Evolutionary conservation across 352 stramenopile genomes (phyloP).

Genomic region (Blastocystis hominis): DNA sequence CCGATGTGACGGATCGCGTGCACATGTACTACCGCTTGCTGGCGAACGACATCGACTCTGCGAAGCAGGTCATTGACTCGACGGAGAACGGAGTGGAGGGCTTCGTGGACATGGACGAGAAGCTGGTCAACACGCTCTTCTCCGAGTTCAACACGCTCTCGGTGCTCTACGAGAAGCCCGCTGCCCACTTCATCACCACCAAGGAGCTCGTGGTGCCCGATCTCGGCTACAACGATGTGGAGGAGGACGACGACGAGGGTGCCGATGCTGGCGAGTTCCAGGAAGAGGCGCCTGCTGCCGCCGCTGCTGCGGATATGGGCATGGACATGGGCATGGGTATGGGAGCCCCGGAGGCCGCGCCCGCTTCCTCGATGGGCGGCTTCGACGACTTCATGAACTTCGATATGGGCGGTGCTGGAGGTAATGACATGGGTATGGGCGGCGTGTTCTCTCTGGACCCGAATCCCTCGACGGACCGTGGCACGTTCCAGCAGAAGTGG

Average conservation of each 20-base stretch:
- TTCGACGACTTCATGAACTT: slow-evolving; percentile 57
- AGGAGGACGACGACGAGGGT: slow-evolving; percentile 62
- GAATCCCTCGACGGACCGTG: neutral
- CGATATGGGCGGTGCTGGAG: neutral
- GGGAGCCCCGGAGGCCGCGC: slow-evolving; percentile 61
- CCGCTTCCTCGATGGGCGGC: neutral
- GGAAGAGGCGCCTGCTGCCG: slow-evolving; percentile 62
- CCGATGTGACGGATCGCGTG: slow-evolving; percentile 88
- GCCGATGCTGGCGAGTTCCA: slow-evolving; percentile 63
- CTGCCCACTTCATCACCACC: slow-evolving; percentile 82
- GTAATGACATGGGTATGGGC: neutral
- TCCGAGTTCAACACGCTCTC: slow-evolving; percentile 94
- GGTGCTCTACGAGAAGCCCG: slow-evolving; percentile 88
- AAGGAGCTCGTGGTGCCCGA: slow-evolving; percentile 64
- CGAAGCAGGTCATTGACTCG: slow-evolving; percentile 76
- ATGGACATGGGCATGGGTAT: slow-evolving; percentile 42
- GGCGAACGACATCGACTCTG: slow-evolving; percentile 79
- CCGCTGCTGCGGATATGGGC: neutral
- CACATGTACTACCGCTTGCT: slow-evolving; percentile 93
- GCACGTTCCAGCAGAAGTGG: slow-evolving; percentile 57
- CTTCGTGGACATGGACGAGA: slow-evolving; percentile 72
- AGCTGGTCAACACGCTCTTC: slow-evolving; percentile 76
- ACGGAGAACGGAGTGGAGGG: slow-evolving; percentile 65
- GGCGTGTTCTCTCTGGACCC: slow-evolving; percentile 17
- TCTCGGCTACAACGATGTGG: slow-evolving; percentile 61